Base-by-base conservation (phyloP, 139 green algal genomes). In the Tetradesmus lagerheimii region DNA sequence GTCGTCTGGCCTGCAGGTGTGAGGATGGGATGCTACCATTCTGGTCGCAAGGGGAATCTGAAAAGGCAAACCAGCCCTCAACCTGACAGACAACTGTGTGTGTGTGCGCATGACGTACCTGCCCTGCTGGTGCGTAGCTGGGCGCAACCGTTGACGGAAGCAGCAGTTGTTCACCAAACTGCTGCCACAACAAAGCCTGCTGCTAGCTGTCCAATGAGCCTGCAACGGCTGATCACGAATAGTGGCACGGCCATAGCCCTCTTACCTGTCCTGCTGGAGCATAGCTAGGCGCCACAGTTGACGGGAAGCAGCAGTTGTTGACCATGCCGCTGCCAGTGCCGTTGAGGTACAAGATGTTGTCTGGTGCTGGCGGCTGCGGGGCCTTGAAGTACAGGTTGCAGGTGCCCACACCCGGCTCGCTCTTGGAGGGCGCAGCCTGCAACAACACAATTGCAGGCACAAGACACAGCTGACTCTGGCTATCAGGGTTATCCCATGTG, bases 301-400 rank as follows among this genome's bases (percentile, higher is more conserved):
- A 97, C 2, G 97, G 97, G 92, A 99, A 99, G 95, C 97, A 99
- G 76, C 94, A 95, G 92, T 99, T 99, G 95, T 99, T 99, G 29
- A 99, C 95, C 29, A 99, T 89, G 38, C 92, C 91, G 18, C 39
- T 50, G 23, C 86, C 91, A 31, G 96, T 93, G 29, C 97, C 98
- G 79, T 99, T 98, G 67, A 99, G 92, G 91, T 98, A 99, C 80
- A 99, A 94, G 23, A 99, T 94, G 89, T 95, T 94, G 86, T 98
- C 96, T 0, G 93, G 85, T 9, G 82, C 81, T 29, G 92, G 92
- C 27, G 92, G 57, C 34, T 80, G 82, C 1, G 93, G 85, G 0
- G 93, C 93, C 4, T 53, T 90, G 93, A 98, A 99, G 92, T 99
- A 99, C n/a, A 99, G 79, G 92, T 94, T 97, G 88, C 88, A 95